Conservation (phyloP, 2,329 filamentous ascomycete genomes). For the Talaromyces sp. region DNA sequence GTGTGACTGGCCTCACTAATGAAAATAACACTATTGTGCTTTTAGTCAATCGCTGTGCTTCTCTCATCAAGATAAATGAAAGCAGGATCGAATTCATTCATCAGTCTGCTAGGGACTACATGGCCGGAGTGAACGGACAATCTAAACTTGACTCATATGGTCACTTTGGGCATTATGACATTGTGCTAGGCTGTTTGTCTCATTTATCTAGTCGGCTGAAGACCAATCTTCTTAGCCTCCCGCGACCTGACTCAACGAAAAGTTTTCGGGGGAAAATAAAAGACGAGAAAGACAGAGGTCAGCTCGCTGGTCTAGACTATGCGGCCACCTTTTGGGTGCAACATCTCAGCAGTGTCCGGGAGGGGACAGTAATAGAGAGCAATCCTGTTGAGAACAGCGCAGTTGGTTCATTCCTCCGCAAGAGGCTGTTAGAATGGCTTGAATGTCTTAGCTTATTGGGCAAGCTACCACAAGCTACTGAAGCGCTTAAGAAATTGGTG, state of each 20-base stretch:
- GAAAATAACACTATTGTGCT: constrained; percentile 8
- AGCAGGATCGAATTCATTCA: constrained; percentile 31
- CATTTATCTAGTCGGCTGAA: constrained; percentile 26
- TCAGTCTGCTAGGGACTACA: constrained; percentile 32
- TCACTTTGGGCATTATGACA: constrained; percentile 12
- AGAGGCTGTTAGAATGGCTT: constrained; percentile 31
- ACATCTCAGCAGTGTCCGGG: no score
- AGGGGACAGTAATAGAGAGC: no score
- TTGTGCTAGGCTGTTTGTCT: constrained; percentile 21
- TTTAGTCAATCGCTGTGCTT: constrained; percentile 25
- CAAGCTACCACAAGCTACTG: constrained; percentile 18
- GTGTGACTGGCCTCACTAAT: constrained; percentile 22
- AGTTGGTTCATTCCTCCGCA: constrained; percentile 18
- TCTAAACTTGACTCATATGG: constrained; percentile 22
- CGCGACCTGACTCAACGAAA: constrained; percentile 24
- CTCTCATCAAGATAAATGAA: constrained; percentile 25
- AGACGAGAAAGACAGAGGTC: background rate
- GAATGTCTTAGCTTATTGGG: constrained; percentile 31
- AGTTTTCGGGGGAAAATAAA: constrained; percentile 6
- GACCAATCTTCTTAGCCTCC: constrained; percentile 25
- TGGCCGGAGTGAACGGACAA: constrained; percentile 14
- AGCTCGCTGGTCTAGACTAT: constrained; percentile 19
- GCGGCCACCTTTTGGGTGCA: constrained; percentile 29
- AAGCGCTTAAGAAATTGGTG: constrained; percentile 16
- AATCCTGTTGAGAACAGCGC: no score